Evolutionary conservation across 1,284 basidiomycete species (phyloP).

Genomic region (Takashimella tepidaria): DNA sequence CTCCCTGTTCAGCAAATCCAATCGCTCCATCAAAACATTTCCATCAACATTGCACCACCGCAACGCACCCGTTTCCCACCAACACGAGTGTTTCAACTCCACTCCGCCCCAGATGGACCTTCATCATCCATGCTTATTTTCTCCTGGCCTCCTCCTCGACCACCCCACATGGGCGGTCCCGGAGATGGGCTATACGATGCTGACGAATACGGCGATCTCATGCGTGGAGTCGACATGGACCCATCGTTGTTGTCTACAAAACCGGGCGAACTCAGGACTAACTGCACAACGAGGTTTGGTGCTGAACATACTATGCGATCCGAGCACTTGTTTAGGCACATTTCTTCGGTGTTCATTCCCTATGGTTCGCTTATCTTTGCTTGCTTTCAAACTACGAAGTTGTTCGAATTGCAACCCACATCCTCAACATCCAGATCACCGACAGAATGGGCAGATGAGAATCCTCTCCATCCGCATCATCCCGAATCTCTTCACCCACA

Average conservation of each 20-base stretch:
- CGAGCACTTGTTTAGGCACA: conserved; percentile 57
- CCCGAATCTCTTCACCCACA: conserved; percentile 4
- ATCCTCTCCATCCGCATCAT: conserved; percentile 1
- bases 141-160: conserved; percentile 70
- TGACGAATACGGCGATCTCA: conserved; percentile 76
- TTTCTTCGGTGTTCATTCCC: conserved; percentile 88
- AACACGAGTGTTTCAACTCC: conserved; percentile 46
- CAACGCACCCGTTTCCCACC: conserved; percentile 32
- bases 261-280: conserved; percentile 70
- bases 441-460: not conserved
- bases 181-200: conserved; percentile 61
- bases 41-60: conserved; percentile 19
- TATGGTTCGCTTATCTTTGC: conserved; percentile 64
- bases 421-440: not conserved
- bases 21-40: conserved; percentile 29
- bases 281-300: conserved; percentile 86
- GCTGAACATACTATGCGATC: conserved; percentile 64
- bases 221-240: conserved; percentile 68
- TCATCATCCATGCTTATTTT: conserved; percentile 54
- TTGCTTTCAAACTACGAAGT: conserved; percentile 55
- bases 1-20: conserved; percentile 26
- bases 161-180: conserved; percentile 2
- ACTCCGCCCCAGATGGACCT: conserved; percentile 27
- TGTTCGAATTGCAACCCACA: conserved; percentile 60
- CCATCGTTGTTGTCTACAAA: conserved; percentile 48